Evolutionary conservation across 2,329 filamentous ascomycete genomes (phyloP).

Genomic region (Exophiala aquamarina): DNA sequence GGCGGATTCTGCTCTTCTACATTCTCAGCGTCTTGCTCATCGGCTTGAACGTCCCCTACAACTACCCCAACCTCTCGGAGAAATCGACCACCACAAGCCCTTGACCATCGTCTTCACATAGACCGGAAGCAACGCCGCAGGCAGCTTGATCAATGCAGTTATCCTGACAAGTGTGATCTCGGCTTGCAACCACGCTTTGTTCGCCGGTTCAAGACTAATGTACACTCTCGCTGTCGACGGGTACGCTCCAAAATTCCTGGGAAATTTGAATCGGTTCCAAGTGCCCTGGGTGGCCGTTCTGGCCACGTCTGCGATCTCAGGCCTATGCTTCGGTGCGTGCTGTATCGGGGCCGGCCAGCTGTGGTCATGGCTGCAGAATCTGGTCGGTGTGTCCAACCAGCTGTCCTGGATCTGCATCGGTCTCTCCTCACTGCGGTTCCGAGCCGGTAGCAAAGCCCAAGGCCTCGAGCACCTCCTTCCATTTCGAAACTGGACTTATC

Average conservation of each 20-base stretch:
- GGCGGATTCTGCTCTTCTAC: slow-evolving; percentile 58
- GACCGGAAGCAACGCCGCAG: slow-evolving; percentile 53
- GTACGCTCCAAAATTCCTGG: slow-evolving; percentile 54
- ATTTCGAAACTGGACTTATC: slow-evolving; percentile 68
- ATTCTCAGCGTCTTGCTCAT: slow-evolving; percentile 32
- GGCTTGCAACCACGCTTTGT: slow-evolving; percentile 66
- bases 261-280: slow-evolving; percentile 48
- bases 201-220: slow-evolving; percentile 53
- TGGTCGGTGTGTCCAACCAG: slow-evolving; percentile 68
- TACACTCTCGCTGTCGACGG: slow-evolving; percentile 49
- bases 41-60: slow-evolving; percentile 51
- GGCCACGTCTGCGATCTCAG: slow-evolving; percentile 53
- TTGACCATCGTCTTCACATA: slow-evolving; percentile 51
- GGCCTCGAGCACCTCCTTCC: slow-evolving; percentile 62
- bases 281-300: slow-evolving; percentile 58
- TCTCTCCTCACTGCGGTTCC: slow-evolving; percentile 65
- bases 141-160: slow-evolving; percentile 73
- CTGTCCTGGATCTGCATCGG: slow-evolving; percentile 64
- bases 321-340: slow-evolving; percentile 64
- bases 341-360: slow-evolving; percentile 66
- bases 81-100: slow-evolving; percentile 55
- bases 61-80: slow-evolving; percentile 33
- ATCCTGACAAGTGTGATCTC: slow-evolving; percentile 73
- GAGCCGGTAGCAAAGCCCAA: slow-evolving; percentile 56
- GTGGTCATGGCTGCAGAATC: slow-evolving; percentile 67